Evolutionary conservation across 495 filamentous ascomycete species (phyloP), one percentile per base, ranked within the genome.

Genomic region (Immersiella caudata): DNA sequence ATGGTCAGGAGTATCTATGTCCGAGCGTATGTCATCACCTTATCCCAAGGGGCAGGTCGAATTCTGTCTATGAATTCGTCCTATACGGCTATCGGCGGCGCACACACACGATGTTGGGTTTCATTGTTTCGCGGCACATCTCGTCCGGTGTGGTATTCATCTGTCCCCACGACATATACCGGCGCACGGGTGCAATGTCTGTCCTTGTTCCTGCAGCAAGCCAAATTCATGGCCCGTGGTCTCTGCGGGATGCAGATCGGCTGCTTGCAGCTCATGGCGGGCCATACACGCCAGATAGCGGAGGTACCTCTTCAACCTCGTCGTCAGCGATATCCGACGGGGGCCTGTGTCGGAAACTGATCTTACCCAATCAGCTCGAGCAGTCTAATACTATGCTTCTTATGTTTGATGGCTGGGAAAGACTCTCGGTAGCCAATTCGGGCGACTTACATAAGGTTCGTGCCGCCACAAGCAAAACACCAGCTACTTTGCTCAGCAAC

Each of bases 141-240:
- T 46, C 11, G 16, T 46, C 40, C 16, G 40, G 40, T 46, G 40
- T 46, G 40, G 40, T 46, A 14, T 46, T 46, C 40, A 46, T 46
- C 40, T 46, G 40, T 46, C 40, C 2, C 40, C 11, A 12, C 4
- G 40, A 18, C 40, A 46, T 27, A 21, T 59, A 33, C 57, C 27
- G 27, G 57, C 57, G 33, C 27, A 29, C n/a, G 9, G 25, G 8
- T 33, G 6, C 27, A 9, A 6, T 25, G 21, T 59, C 18, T 18
- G 33, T 20, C 57, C 57, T 58, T 59, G 57, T 59, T 59, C 57
- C 57, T 59, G 57, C 57, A 59, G 57, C 20, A 36, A 25, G 20
- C 5, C 26, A 59, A n/a, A n/a, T 21, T 18, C 26, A 3, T 46
- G 11, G 9, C 11, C 40, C 11, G 40, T 12, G 40, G 9, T 46